Conservation (phyloP, 495 filamentous ascomycete species). For the Stereocaulon alpinum region DNA sequence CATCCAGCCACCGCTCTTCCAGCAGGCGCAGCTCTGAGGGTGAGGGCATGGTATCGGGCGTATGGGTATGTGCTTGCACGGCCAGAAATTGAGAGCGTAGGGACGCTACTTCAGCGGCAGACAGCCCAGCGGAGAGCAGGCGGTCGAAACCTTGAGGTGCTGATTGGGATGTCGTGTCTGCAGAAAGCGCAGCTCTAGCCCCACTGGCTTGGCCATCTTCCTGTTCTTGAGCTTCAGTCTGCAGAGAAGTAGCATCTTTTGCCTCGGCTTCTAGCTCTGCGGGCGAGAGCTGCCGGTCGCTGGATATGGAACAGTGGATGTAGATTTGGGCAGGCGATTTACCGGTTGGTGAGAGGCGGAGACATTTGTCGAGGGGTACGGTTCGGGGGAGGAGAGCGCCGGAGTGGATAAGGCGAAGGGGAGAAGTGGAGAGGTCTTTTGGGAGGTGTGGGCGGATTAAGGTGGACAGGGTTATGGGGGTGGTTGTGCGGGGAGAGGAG, state of each 20-base stretch:
- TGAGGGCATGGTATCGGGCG: slow-evolving; percentile 75
- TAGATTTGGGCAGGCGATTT: slow-evolving; percentile 42
- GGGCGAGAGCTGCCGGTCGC: slow-evolving; percentile 49
- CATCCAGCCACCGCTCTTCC: slow-evolving; percentile 91
- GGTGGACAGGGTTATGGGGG: slow-evolving; percentile 65
- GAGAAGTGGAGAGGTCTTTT: slow-evolving; percentile 45
- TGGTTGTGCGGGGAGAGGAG: slow-evolving; percentile 52
- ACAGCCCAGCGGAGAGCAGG: slow-evolving; percentile 69
- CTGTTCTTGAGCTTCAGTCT: background rate
- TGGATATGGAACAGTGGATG: slow-evolving; percentile 82
- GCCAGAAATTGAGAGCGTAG: slow-evolving; percentile 78
- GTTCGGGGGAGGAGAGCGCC: slow-evolving; percentile 74
- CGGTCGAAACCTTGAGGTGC: slow-evolving; percentile 81
- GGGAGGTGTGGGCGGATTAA: slow-evolving; percentile 68
- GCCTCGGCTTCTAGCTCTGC: slow-evolving; percentile 63
- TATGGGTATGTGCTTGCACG: slow-evolving; percentile 64
- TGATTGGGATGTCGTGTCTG: slow-evolving; percentile 41
- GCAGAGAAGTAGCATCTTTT: slow-evolving; percentile 29
- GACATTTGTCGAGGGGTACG: slow-evolving; percentile 49
- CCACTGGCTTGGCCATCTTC: too few species aligned
- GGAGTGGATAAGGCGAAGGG: slow-evolving; percentile 77
- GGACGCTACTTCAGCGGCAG: slow-evolving; percentile 63
- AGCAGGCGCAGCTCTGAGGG: slow-evolving; percentile 49
- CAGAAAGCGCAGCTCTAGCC: background rate
- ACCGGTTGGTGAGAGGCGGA: slow-evolving; percentile 49